Percentiles rank a stretch among this genome's conserved stretches.
Evolutionary conservation across 352 stramenopile species (phyloP).

Genomic region (Aphanomyces invadans): DNA sequence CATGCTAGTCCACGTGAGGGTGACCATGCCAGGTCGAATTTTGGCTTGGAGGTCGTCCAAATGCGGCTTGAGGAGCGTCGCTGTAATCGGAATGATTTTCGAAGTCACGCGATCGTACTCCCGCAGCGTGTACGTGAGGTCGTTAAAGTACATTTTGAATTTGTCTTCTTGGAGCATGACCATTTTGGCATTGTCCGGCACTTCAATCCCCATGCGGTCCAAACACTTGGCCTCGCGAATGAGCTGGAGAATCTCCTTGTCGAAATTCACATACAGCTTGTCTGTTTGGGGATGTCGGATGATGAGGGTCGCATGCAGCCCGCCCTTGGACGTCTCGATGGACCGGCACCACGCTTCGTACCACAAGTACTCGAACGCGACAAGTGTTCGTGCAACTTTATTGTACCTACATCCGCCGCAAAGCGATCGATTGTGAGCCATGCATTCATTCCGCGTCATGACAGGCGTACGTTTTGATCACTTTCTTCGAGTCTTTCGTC

Average conservation of each 20-base stretch:
- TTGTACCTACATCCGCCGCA: conserved; percentile 80
- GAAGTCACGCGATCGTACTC: conserved; percentile 72
- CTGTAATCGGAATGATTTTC: conserved; percentile 66
- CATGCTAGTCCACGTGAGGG: conserved; percentile 86
- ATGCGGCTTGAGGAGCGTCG: conserved; percentile 48
- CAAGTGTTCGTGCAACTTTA: conserved; percentile 81
- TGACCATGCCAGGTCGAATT: conserved; percentile 68
- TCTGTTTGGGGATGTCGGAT: conserved; percentile 65
- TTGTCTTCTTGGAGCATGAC: conserved; percentile 83
- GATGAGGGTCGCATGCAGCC: conserved; percentile 75
- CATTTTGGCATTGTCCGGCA: conserved; percentile 75
- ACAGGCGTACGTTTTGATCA: conserved; percentile 58
- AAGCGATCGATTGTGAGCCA: no score
- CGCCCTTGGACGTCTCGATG: conserved; percentile 65
- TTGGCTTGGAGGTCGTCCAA: conserved; percentile 69
- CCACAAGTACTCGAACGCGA: conserved; percentile 86
- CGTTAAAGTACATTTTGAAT: conserved; percentile 82
- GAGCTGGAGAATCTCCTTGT: conserved; percentile 82
- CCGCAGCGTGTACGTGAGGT: conserved; percentile 66
- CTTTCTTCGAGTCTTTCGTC: conserved; percentile 84
- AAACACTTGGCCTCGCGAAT: conserved; percentile 81
- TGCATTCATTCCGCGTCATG: neutral
- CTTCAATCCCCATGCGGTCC: conserved; percentile 71
- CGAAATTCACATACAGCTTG: conserved; percentile 84
- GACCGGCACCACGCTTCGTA: conserved; percentile 82